Conservation (phyloP, 169 alveolate species). For the Cryptosporidium sp. region DNA sequence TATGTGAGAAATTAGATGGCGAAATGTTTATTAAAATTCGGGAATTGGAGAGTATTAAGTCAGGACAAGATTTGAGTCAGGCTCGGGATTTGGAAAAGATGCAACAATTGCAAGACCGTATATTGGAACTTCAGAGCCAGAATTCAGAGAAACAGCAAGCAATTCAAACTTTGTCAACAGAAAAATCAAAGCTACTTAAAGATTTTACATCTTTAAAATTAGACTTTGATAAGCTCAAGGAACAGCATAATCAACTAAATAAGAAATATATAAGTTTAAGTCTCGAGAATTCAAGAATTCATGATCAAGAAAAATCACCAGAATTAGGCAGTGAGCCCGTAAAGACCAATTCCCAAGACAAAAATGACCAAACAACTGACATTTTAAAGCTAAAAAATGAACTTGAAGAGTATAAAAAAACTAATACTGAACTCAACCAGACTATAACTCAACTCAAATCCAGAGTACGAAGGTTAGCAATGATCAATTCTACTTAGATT, state of each 20-base stretch:
- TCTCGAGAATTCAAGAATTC: neutral
- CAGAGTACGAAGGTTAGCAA: conserved; percentile 52
- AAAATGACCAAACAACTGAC: neutral
- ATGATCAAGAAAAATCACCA: neutral
- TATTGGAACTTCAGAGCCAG: conserved; percentile 49
- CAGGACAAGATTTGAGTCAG: neutral
- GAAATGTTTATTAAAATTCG: neutral
- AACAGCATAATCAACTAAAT: conserved; percentile 38
- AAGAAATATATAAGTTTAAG: conserved; percentile 10
- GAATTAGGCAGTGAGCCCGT: neutral
- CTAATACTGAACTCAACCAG: conserved; percentile 20
- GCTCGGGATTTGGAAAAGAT: neutral
- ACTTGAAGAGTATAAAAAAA: conserved; percentile 2
- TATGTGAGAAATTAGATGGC: neutral
- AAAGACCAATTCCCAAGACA: neutral
- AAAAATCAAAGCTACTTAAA: conserved; percentile 36
- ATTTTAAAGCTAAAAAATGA: neutral
- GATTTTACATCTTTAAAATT: neutral
- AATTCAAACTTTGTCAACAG: conserved; percentile 36
- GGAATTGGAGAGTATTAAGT: conserved; percentile 7
- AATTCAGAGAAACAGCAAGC: conserved; percentile 61
- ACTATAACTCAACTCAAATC: conserved; percentile 20
- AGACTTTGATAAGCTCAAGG: conserved; percentile 31
- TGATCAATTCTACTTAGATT: conserved; percentile 15
- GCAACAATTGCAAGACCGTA: neutral